Evolutionary conservation across 129 eudicot species (phyloP).

Genomic region (Tagetes erecta): DNA sequence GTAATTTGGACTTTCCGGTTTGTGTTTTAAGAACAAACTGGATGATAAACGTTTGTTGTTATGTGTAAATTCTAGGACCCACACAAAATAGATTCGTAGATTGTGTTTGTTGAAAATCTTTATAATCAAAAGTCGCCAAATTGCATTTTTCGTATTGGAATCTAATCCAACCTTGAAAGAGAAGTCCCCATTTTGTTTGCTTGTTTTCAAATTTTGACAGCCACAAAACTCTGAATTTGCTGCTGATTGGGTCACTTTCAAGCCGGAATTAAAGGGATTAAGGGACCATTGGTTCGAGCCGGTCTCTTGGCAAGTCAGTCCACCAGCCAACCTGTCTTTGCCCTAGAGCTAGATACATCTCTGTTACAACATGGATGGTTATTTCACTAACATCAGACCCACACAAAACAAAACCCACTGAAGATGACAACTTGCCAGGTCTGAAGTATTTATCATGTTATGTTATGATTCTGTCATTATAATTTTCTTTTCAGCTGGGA

Average conservation of each 20-base stretch:
- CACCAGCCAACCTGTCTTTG: background rate
- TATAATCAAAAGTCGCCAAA: conserved; percentile 16
- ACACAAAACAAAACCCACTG: background rate
- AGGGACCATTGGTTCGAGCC: background rate
- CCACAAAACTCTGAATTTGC: conserved; percentile 28
- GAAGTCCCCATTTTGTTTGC: conserved; percentile 2
- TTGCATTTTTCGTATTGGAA: conserved; percentile 10
- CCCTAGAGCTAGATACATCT: background rate
- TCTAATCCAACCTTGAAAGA: conserved; percentile 2
- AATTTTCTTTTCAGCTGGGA: background rate
- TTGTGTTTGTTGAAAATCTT: background rate
- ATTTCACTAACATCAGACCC: background rate
- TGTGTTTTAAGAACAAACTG: background rate
- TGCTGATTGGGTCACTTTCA: background rate
- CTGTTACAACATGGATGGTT: background rate
- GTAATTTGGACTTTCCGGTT: conserved; percentile 7
- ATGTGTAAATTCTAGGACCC: background rate
- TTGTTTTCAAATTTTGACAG: conserved; percentile 13
- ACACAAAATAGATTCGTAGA: conserved; percentile 1
- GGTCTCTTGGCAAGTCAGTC: background rate
- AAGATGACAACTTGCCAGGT: conserved; percentile 16
- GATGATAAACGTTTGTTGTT: conserved; percentile 10
- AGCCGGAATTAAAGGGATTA: background rate
- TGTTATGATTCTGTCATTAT: background rate
- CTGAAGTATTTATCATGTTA: background rate